Evolutionary conservation across 331 rosid genomes (phyloP).

Genomic region (Quercus lobata): DNA sequence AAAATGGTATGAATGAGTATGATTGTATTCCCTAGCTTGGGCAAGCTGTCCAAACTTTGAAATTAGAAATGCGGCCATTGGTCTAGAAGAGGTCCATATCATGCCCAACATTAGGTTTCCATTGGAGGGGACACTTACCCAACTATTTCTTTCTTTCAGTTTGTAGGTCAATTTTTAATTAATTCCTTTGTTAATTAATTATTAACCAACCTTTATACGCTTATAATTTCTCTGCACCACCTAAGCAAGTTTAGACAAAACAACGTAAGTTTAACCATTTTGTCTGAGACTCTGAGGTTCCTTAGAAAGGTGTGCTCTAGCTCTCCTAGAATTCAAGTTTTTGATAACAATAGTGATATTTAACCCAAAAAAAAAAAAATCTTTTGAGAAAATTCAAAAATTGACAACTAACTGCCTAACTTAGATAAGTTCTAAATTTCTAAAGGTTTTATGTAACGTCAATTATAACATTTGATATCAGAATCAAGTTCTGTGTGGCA

Average conservation of each 20-base stretch:
- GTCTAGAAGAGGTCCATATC: constrained; percentile 23
- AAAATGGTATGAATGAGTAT: background rate
- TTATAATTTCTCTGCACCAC: background rate
- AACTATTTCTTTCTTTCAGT: background rate
- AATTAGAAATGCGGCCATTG: constrained; percentile 1
- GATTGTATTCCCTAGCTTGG: background rate
- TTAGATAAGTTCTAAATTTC: background rate
- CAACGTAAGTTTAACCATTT: constrained; percentile 19
- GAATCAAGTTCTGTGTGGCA: background rate
- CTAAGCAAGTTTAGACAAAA: constrained; percentile 9
- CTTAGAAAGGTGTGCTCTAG: constrained; percentile 14
- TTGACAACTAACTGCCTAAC: background rate
- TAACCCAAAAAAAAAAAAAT: too few relatives aligned
- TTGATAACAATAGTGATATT: background rate
- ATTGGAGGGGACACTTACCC: constrained; percentile 37
- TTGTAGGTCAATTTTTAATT: background rate
- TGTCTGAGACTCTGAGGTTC: constrained; percentile 4
- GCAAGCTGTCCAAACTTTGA: background rate
- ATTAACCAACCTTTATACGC: background rate
- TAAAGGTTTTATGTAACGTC: background rate
- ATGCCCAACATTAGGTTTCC: constrained; percentile 52
- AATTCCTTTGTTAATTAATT: background rate
- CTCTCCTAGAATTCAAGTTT: constrained; percentile 11
- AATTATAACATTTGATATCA: background rate
- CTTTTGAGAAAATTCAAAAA: background rate